Conservation (phyloP, 129 eudicot genomes). For the Helianthus tuberosus region DNA sequence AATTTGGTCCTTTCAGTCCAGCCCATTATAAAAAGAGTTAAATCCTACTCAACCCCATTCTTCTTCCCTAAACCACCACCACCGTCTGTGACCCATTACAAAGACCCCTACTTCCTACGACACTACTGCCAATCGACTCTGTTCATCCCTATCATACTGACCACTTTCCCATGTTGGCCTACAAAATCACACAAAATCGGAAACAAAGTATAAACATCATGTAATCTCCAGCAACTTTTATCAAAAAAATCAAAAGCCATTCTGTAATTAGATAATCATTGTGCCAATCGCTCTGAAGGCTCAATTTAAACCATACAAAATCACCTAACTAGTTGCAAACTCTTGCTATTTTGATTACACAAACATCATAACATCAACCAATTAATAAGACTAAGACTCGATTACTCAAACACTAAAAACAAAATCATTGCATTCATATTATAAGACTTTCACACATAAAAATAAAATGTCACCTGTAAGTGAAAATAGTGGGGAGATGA, state of each 20-base stretch:
- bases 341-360: neutral
- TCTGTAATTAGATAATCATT: neutral
- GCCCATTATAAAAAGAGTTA: too few species aligned
- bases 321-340: neutral
- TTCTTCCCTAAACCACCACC: too few species aligned
- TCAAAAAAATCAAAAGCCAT: neutral
- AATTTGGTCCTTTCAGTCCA: too few species aligned
- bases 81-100: too few species aligned
- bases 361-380: neutral
- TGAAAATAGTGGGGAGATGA: slow-evolving; percentile 85
- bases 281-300: neutral
- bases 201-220: neutral
- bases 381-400: neutral
- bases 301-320: slow-evolving; percentile 1
- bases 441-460: neutral
- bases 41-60: too few species aligned
- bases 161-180: slow-evolving; percentile 99
- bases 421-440: slow-evolving; percentile 9
- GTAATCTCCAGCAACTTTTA: neutral
- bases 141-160: slow-evolving; percentile 81
- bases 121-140: slow-evolving; percentile 65
- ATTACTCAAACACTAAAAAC: neutral
- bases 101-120: too few species aligned
- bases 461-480: slow-evolving; percentile 74
- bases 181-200: slow-evolving; percentile 34